These are phyloP conservation scores for Ceratobasidium sp. DNA, from an alignment of 1,284 basidiomycete species.

Conservation along the genomic window DNA sequence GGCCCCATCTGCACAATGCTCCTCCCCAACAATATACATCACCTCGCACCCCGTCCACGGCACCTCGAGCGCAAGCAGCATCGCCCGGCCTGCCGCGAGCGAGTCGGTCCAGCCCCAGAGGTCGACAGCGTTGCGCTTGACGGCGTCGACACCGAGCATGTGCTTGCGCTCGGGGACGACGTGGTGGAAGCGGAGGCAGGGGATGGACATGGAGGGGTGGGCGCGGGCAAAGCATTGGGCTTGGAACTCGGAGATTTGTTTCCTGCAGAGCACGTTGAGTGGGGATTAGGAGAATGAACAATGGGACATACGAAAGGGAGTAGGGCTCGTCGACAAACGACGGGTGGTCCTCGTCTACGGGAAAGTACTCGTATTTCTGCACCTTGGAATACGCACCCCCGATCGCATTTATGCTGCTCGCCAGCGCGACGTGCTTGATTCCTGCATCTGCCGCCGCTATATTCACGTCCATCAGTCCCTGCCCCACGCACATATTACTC, in stretches of 20 bases:
- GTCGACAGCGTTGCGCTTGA: constrained; percentile 46
- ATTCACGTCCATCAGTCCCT: neutral
- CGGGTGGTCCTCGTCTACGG: constrained; percentile 48
- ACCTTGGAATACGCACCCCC: constrained; percentile 45
- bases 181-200: constrained; percentile 56
- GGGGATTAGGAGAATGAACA: neutral
- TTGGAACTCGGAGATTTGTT: constrained; percentile 56
- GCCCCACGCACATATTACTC: neutral
- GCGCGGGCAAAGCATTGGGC: constrained; percentile 53
- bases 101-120: constrained; percentile 54
- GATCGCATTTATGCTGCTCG: constrained; percentile 52
- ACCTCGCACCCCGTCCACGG: constrained; percentile 54
- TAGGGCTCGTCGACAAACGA: constrained; percentile 37
- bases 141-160: neutral
- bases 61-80: constrained; percentile 52
- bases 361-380: constrained; percentile 48
- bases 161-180: constrained; percentile 43
- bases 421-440: constrained; percentile 55
- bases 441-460: constrained; percentile 53
- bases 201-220: constrained; percentile 53
- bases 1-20: constrained; percentile 45
- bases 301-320: constrained; percentile 21
- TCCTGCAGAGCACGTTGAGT: constrained; percentile 50
- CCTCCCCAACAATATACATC: constrained; percentile 54
- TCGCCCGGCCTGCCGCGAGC: constrained; percentile 52